Evolutionary conservation across 2,329 filamentous ascomycete species (phyloP), one percentile per base, ranked within the genome.

Genomic region (Tolypocladium paradoxum): DNA sequence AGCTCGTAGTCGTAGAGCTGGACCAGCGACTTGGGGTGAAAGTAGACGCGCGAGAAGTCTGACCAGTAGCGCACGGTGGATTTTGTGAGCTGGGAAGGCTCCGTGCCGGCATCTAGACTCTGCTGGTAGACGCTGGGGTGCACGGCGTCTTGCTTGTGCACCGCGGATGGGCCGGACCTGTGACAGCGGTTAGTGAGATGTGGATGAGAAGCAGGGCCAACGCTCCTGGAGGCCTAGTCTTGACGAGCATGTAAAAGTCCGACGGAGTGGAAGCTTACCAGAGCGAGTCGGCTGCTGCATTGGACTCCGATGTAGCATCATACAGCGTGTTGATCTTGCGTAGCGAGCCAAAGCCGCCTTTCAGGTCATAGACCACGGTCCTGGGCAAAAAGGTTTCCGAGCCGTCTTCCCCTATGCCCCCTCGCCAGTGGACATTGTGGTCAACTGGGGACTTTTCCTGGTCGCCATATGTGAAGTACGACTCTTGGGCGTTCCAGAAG

Each of bases 401-500:
- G 20, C 91, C 90, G 71, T 95, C 89, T 1, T 83, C 83, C 22
- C 87, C 90, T 54, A 95, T 67, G 3, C 93, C 93, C 0, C 88
- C 78, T 18, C 92, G 81, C 72, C 96, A 99, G 67, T 95, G 90
- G 50, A 97, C 76, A 65, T 88, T 75, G 57, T 84, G 76, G 45
- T 73, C 67, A 1, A 73, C 57, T 2, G 56, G 56, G 0, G 68
- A 61, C 16, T 62, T 55, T 12, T 67, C 64, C n/a, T 70, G 56
- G 47, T 79, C 74, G 2, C 76, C 77, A 64, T 96, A 97, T 16
- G 91, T 96, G 66, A 97, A 97, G 71, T 99, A 99, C 1, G 92
- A 96, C 76, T 99, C 93, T 87, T 96, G 92, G 6, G 88, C 78
- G 64, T 99, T 99, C 93, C 93, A 99, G 69, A 96, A 99, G 73